phyloP scores from a whole-genome alignment of 2,329 filamentous ascomycete species.

The Botrytis sinoallii region DNA sequence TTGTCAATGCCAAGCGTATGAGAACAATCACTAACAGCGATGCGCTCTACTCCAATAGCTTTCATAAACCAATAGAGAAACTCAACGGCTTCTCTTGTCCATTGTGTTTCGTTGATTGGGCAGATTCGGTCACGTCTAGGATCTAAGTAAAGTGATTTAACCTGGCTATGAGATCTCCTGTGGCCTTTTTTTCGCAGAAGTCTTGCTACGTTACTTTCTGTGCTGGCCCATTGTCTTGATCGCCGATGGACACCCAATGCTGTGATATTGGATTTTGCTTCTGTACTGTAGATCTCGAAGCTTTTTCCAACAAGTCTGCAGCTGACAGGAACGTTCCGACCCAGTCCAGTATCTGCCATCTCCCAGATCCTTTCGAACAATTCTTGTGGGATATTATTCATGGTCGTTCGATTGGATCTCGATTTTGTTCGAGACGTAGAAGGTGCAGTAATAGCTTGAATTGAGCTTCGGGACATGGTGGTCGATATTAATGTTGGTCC shows the following conservation, averaged over 20 bases:
- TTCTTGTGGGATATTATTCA: not conserved
- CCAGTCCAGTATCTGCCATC: too few relatives aligned
- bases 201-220: too few relatives aligned
- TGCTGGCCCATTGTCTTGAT: not conserved
- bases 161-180: too few relatives aligned
- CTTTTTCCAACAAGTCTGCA: not conserved
- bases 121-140: not conserved
- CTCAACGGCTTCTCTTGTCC: not conserved
- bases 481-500: not conserved
- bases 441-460: not conserved
- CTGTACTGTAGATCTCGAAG: not conserved
- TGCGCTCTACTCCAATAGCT: too few relatives aligned
- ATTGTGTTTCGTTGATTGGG: not conserved
- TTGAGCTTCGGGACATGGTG: not conserved
- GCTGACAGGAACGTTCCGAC: not conserved
- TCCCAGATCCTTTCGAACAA: not conserved
- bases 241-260: not conserved
- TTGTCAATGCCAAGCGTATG: too few relatives aligned
- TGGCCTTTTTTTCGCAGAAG: not conserved
- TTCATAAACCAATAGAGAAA: too few relatives aligned
- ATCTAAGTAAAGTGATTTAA: not conserved
- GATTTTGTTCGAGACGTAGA: not conserved
- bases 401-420: not conserved
- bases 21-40: too few relatives aligned
- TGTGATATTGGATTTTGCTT: not conserved